phyloP scores from a whole-genome alignment of 805 yeast genomes.

The Suhomyces faveliae region DNA sequence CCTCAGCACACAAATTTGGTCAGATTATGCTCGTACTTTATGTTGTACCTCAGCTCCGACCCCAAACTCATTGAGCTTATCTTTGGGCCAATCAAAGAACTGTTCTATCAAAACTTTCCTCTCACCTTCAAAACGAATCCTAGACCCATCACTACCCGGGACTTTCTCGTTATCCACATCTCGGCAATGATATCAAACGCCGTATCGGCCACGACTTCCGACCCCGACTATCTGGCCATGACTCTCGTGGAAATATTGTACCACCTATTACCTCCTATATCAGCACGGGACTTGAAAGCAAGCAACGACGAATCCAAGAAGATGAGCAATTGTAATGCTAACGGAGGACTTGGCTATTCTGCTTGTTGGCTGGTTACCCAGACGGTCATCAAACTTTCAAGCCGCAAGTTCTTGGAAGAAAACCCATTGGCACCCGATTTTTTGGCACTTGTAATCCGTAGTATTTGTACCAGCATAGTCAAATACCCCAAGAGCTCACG shows the following conservation, averaged over 20 bases:
- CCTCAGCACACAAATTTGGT: slow-evolving; percentile 42
- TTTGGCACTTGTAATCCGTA: slow-evolving; percentile 56
- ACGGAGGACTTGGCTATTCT: slow-evolving; percentile 49
- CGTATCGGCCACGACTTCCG: slow-evolving; percentile 9
- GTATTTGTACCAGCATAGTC: slow-evolving; percentile 52
- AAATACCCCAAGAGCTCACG: slow-evolving; percentile 52
- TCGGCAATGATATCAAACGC: slow-evolving; percentile 37
- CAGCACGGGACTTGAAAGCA: slow-evolving; percentile 22
- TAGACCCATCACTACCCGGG: slow-evolving; percentile 55
- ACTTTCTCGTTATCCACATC: slow-evolving; percentile 56
- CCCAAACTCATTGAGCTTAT: slow-evolving; percentile 35
- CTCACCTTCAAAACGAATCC: slow-evolving; percentile 44
- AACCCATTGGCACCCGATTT: slow-evolving; percentile 50
- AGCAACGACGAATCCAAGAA: slow-evolving; percentile 21
- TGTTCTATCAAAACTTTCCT: slow-evolving; percentile 53
- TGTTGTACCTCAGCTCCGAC: slow-evolving; percentile 49
- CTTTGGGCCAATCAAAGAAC: slow-evolving; percentile 44
- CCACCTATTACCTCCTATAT: slow-evolving; percentile 49
- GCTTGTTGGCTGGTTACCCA: slow-evolving; percentile 49
- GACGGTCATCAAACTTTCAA: slow-evolving; percentile 38
- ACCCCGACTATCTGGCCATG: slow-evolving; percentile 30
- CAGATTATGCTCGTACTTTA: slow-evolving; percentile 50
- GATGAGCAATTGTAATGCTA: slow-evolving; percentile 31
- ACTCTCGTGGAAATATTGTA: slow-evolving; percentile 59
- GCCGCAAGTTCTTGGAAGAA: slow-evolving; percentile 34